Conservation (phyloP, 2,329 filamentous ascomycete species). For the Diaporthe citri region DNA sequence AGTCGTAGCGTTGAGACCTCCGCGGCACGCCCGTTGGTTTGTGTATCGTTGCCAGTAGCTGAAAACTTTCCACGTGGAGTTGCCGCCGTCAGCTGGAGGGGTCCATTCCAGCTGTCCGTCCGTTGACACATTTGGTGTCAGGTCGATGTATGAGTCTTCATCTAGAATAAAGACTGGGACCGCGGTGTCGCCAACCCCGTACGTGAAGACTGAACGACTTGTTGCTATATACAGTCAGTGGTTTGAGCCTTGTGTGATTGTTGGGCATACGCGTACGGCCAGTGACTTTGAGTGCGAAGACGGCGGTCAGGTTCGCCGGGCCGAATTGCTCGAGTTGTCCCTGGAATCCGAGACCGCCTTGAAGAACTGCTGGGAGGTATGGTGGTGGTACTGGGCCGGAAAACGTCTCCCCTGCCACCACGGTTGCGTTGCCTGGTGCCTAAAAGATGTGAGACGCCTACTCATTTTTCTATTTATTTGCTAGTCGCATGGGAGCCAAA, state of each 20-base stretch:
- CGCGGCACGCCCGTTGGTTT: conserved; percentile 23
- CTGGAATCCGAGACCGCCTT: conserved; percentile 14
- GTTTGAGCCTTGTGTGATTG: background rate
- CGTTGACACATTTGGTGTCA: conserved; percentile 28
- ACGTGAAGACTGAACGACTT: background rate
- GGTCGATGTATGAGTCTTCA: conserved; percentile 31
- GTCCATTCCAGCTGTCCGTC: conserved; percentile 22
- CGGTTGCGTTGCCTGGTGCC: conserved; percentile 29
- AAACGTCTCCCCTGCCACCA: conserved; percentile 10
- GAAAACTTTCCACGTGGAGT: conserved; percentile 31
- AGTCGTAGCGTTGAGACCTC: conserved; percentile 20
- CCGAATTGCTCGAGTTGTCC: conserved; percentile 21
- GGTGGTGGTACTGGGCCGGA: conserved; percentile 20
- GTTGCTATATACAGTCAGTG: background rate
- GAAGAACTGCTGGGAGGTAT: conserved; percentile 27
- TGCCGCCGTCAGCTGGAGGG: background rate
- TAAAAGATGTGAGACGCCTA: conserved; percentile 31
- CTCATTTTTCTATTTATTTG: conserved; percentile 40
- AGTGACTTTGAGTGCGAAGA: conserved; percentile 25
- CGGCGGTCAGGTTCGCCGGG: conserved; percentile 2
- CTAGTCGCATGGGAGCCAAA: conserved; percentile 50
- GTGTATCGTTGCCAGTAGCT: conserved; percentile 33
- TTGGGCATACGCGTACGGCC: background rate
- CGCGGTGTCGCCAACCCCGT: background rate
- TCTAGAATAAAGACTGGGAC: conserved; percentile 13